phyloP scores from a whole-genome alignment of 371 early-diverging fungal species.

The Neoconidiobolus thromboides region DNA sequence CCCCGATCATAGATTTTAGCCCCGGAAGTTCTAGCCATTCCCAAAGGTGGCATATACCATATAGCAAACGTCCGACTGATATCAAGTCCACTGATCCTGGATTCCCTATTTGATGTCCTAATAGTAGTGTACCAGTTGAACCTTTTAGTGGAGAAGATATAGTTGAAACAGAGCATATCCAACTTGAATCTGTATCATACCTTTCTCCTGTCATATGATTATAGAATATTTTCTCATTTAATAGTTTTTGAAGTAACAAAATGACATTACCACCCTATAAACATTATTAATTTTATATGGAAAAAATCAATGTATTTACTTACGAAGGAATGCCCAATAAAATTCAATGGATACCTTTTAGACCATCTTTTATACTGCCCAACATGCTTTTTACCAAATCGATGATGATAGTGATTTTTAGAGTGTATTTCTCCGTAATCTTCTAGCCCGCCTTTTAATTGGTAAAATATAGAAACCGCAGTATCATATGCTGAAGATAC shows the following conservation, averaged over 20 bases:
- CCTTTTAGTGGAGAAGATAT: not conserved
- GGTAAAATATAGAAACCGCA: not conserved
- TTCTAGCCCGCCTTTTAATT: not conserved
- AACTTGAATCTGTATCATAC: not conserved
- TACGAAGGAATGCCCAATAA: not conserved
- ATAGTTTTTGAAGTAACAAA: not conserved
- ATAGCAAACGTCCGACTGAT: not conserved
- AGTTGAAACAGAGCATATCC: not conserved
- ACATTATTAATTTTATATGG: not conserved
- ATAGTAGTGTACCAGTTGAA: not conserved
- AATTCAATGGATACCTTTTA: not conserved
- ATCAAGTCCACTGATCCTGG: not conserved
- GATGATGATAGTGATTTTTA: not conserved
- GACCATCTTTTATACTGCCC: not conserved
- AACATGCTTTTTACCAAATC: not conserved
- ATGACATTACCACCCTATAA: slow-evolving; percentile 1
- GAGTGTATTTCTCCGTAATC: not conserved
- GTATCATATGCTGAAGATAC: not conserved
- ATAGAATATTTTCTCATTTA: not conserved
- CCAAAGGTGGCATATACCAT: not conserved
- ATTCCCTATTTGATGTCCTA: not conserved
- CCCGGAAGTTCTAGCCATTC: not conserved
- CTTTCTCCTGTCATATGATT: not conserved
- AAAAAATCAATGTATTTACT: not conserved
- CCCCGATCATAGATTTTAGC: not conserved